Evolutionary conservation across 108 stramenopile genomes (phyloP), one percentile per base, ranked within the genome.

Genomic region (Fistulifera pelliculosa): DNA sequence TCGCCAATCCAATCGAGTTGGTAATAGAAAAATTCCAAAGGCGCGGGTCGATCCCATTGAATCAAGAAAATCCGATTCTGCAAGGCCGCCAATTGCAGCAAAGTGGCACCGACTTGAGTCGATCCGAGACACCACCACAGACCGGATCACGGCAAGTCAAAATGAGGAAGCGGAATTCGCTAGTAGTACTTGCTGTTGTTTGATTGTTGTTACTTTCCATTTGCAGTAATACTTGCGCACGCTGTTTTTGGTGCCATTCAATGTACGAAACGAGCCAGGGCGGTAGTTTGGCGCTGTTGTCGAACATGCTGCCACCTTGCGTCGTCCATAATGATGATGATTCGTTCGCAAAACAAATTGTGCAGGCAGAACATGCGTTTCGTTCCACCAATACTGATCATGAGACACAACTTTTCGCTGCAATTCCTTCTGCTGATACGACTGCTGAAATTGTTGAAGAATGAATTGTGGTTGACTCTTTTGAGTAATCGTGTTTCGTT

Each of bases 121-220:
- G 61, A 42, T 76, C 75, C 16, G 75, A 48, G 0, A 61, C 44
- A 15, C 75, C 75, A 52, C 75, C 75, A 23, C 75, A 76, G 8
- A 43, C 45, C 0, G 26, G 14, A 12, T 64, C 24, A 1, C 54
- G 28, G 41, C 75, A 76, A 38, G 47, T 31, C 58, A 68, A 50
- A 21, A 76, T 28, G 17, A 71, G 40, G 28, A 54, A 56, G 2
- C 56, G 22, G 12, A 31, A 38, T 27, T 68, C 59, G n/a, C 47
- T 50, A 13, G 44, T 12, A n/a, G n/a, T n/a, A n/a, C n/a, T n/a
- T n/a, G n/a, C n/a, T n/a, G n/a, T n/a, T n/a, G n/a, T n/a, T n/a
- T n/a, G n/a, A n/a, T 35, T 35, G 8, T 35, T 8, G 31, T 35
- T 35, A 6, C 31, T 3, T 35, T 35, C 31, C n/a, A n/a, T n/a